Conservation (phyloP, 768 basidiomycete genomes). For the Gautieria morchelliformis region DNA sequence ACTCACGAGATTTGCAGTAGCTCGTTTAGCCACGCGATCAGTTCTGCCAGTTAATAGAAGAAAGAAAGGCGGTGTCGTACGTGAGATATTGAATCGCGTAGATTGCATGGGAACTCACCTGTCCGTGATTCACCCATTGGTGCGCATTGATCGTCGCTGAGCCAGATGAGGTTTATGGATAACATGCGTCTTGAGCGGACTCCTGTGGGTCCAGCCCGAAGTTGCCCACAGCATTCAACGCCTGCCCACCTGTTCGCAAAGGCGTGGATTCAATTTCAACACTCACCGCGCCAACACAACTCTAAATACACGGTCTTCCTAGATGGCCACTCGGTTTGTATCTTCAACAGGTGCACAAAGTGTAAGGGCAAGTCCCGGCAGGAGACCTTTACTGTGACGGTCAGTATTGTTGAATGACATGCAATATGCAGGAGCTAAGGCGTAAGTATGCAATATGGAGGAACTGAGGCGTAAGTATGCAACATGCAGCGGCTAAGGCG, state of each 20-base stretch:
- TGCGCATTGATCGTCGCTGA: background rate
- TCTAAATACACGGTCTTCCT: too few relatives aligned
- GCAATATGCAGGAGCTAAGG: too few relatives aligned
- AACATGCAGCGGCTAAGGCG: too few relatives aligned
- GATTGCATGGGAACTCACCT: background rate
- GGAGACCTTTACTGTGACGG: too few relatives aligned
- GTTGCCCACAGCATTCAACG: too few relatives aligned
- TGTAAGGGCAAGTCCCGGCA: too few relatives aligned
- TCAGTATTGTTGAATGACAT: too few relatives aligned
- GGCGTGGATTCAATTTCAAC: background rate
- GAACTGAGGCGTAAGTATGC: too few relatives aligned
- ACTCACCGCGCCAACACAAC: background rate
- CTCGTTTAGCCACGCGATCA: constrained; percentile 90
- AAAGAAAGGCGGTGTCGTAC: background rate
- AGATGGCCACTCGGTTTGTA: too few relatives aligned
- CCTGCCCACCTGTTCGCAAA: too few relatives aligned
- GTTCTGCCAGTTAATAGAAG: constrained; percentile 33
- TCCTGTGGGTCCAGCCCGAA: background rate
- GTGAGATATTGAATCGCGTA: background rate
- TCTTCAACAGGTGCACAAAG: too few relatives aligned
- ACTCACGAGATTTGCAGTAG: constrained; percentile 82
- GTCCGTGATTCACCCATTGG: constrained; percentile 67
- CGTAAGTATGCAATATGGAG: too few relatives aligned
- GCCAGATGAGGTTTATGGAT: background rate
- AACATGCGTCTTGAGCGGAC: background rate